Evolutionary conservation across 2,329 filamentous ascomycete species (phyloP).

Genomic region (Emericellopsis cladophorae): DNA sequence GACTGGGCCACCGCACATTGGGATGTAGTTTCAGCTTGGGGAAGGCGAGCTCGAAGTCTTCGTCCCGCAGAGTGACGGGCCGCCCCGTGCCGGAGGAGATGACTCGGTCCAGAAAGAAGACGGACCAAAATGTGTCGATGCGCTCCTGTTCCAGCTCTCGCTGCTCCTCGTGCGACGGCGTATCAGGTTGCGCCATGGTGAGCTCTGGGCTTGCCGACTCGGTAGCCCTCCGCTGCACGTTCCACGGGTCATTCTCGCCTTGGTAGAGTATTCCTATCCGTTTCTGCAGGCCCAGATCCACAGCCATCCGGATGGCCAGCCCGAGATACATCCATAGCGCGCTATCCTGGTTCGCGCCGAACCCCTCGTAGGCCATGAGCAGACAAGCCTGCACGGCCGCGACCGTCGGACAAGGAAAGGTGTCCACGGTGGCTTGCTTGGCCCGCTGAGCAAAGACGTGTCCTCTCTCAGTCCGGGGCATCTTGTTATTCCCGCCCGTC

Average conservation of each 20-base stretch:
- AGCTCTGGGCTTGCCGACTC: slow-evolving; percentile 21
- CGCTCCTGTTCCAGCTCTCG: slow-evolving; percentile 65
- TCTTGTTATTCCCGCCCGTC: slow-evolving; percentile 33
- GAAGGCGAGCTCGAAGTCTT: slow-evolving; percentile 73
- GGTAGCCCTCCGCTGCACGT: slow-evolving; percentile 27
- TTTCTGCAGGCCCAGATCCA: slow-evolving; percentile 72
- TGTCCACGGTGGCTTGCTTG: slow-evolving; percentile 71
- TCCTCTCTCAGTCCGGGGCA: slow-evolving; percentile 55
- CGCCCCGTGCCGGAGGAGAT: slow-evolving; percentile 81
- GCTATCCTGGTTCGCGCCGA: slow-evolving; percentile 79
- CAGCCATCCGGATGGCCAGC: slow-evolving; percentile 71
- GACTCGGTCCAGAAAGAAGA: slow-evolving; percentile 77
- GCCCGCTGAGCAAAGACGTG: slow-evolving; percentile 70
- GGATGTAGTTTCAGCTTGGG: slow-evolving; percentile 37
- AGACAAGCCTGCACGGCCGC: slow-evolving; percentile 75
- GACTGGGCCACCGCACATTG: slow-evolving; percentile 57
- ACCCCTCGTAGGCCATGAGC: slow-evolving; percentile 78
- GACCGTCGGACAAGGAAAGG: slow-evolving; percentile 70
- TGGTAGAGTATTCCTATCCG: slow-evolving; percentile 58
- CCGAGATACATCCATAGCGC: slow-evolving; percentile 91
- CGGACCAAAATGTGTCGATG: slow-evolving; percentile 80
- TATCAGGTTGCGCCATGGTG: slow-evolving; percentile 26
- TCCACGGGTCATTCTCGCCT: slow-evolving; percentile 34
- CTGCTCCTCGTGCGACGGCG: slow-evolving; percentile 36
- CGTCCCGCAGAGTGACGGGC: slow-evolving; percentile 70